Conservation (phyloP, 2,329 filamentous ascomycete species). For the Aspergillus brunneoviolaceus region DNA sequence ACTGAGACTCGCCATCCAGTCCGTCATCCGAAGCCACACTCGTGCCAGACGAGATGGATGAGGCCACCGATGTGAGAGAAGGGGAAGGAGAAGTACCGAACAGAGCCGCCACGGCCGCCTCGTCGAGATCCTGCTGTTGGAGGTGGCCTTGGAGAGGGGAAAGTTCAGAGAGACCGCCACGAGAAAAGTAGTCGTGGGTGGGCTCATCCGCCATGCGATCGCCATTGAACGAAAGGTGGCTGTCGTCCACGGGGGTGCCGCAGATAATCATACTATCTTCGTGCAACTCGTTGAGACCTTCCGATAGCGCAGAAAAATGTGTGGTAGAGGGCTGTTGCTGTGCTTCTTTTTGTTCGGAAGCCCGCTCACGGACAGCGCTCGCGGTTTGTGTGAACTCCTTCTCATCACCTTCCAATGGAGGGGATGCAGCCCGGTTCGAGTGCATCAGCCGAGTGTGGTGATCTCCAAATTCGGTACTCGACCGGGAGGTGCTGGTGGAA, state of each 20-base stretch:
- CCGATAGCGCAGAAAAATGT: conserved; percentile 37
- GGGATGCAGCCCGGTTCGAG: conserved; percentile 73
- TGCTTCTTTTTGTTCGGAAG: conserved; percentile 39
- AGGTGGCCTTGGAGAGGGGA: conserved; percentile 18
- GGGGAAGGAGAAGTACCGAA: conserved; percentile 46
- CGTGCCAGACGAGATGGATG: conserved; percentile 44
- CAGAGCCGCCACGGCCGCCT: conserved; percentile 35
- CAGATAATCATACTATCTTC: conserved; percentile 29
- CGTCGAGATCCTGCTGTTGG: conserved; percentile 31
- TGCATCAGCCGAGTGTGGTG: conserved; percentile 61
- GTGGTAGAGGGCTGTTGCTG: conserved; percentile 28
- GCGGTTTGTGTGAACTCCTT: conserved; percentile 96
- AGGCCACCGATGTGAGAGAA: conserved; percentile 42
- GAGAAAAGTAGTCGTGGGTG: conserved; percentile 38
- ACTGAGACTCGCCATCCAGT: conserved; percentile 26
- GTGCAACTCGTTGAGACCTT: conserved; percentile 44
- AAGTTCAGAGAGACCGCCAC: conserved; percentile 26
- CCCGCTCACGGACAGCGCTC: conserved; percentile 69
- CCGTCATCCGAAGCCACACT: conserved; percentile 37
- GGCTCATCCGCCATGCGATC: conserved; percentile 32
- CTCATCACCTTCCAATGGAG: conserved; percentile 89
- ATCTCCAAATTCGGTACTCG: conserved; percentile 51
- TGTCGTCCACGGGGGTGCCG: conserved; percentile 33
- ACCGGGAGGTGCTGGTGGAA: conserved; percentile 55
- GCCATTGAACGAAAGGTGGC: conserved; percentile 31